Evolutionary conservation across 768 basidiomycete genomes (phyloP).

Genomic region (Agaricus sinodeliciosus): DNA sequence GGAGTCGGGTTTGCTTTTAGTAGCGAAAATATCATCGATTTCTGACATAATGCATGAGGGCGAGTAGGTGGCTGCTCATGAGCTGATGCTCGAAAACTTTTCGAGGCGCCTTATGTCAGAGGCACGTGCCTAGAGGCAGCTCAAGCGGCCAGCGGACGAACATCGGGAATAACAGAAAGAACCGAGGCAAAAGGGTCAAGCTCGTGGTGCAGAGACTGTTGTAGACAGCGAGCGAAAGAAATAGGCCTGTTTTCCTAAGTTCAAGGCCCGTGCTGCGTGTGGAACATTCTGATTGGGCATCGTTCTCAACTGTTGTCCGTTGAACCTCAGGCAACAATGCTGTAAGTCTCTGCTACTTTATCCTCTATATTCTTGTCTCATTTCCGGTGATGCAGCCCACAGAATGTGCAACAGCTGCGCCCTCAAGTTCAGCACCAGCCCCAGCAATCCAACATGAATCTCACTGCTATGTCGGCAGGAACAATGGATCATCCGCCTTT

Average conservation of each 20-base stretch:
- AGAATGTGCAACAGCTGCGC: slow-evolving; percentile 32
- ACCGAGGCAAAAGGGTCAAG: neutral
- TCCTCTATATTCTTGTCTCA: slow-evolving; percentile 12
- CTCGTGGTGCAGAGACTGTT: neutral
- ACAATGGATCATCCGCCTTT: slow-evolving; percentile 30
- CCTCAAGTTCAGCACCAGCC: slow-evolving; percentile 20
- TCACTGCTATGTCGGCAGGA: slow-evolving; percentile 23
- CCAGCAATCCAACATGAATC: slow-evolving; percentile 24
- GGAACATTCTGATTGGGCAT: slow-evolving; percentile 9
- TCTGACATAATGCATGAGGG: slow-evolving; percentile 47
- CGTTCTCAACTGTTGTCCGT: neutral
- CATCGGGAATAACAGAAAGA: neutral
- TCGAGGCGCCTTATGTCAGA: slow-evolving; percentile 9
- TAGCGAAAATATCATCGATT: slow-evolving; percentile 82
- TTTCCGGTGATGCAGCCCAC: slow-evolving; percentile 20
- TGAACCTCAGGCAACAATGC: slow-evolving; percentile 18
- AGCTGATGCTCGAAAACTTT: neutral
- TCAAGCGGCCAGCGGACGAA: neutral
- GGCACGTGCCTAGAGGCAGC: neutral
- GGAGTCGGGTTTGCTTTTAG: slow-evolving; percentile 32
- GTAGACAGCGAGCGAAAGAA: neutral
- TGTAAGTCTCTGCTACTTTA: slow-evolving; percentile 21
- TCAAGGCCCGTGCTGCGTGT: slow-evolving; percentile 5
- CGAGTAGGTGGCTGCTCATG: neutral
- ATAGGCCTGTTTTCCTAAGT: neutral